phyloP scores from a whole-genome alignment of 257 asterid genomes.

The Leptodermis oblonga region DNA sequence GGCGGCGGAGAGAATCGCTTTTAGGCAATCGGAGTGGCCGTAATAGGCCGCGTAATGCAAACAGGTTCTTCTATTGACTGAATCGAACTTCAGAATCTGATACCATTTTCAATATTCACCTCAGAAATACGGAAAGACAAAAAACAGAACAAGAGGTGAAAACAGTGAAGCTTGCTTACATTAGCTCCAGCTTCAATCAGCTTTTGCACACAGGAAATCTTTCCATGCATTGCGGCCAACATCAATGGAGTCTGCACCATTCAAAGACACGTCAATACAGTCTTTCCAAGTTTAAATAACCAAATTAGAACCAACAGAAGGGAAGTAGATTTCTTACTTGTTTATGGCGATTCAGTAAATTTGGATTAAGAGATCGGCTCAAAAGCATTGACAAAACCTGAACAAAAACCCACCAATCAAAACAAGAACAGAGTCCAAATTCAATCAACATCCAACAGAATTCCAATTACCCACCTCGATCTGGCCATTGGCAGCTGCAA shows the following conservation, averaged over 20 bases:
- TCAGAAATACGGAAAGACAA: neutral
- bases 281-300: neutral
- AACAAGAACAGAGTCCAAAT: constrained; percentile 3
- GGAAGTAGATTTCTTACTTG: constrained; percentile 44
- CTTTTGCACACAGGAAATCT: constrained; percentile 70
- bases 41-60: constrained; percentile 95
- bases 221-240: constrained; percentile 99
- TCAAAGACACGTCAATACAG: constrained; percentile 19
- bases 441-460: neutral
- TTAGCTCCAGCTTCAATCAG: constrained; percentile 92
- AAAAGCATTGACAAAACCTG: constrained; percentile 76
- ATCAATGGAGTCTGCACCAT: constrained; percentile 83
- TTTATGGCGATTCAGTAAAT: constrained; percentile 72
- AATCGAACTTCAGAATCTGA: constrained; percentile 92
- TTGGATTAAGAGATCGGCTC: constrained; percentile 70
- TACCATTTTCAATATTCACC: constrained; percentile 13
- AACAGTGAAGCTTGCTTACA: constrained; percentile 37
- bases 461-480: constrained; percentile 64
- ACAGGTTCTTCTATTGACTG: constrained; percentile 83
- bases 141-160: neutral
- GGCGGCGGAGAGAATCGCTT: constrained; percentile 71
- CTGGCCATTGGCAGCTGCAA: constrained; percentile 98
- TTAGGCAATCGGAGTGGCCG: constrained; percentile 82
- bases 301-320: constrained; percentile 1
- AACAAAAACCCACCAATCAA: constrained; percentile 23